Base-by-base conservation (phyloP, 768 basidiomycete species). In the Agaricus sinodeliciosus region DNA sequence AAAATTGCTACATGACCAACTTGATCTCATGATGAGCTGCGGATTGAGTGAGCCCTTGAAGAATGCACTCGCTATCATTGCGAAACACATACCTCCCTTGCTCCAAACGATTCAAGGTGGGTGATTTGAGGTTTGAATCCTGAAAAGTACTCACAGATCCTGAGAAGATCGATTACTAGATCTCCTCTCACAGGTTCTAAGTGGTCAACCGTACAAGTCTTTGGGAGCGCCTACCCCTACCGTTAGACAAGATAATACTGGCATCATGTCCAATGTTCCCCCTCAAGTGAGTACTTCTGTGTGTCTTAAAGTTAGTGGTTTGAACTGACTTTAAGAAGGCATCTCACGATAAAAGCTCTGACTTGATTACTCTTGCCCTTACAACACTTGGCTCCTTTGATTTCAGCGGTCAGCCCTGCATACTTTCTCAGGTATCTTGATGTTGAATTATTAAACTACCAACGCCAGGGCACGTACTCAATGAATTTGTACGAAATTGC, bases 1-100 rank as follows among this genome's bases (percentile, higher is more conserved):
- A 0, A 94, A 95, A 63, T 77, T 95, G 42, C 76, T 99, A 54
- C 96, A 97, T 67, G 96, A 98, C 63, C 89, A 97, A 59, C 80
- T 99, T 28, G 94, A 98, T 65, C 73, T 96, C 39, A 98, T 99
- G 90, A 89, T 99, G 63, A 87, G 85, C 0, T 95, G 88, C 63
- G 95, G 94, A 2, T 69, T 99, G 56, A 94, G 90, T 62, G 93
- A 94, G 57, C 84, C 94, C 11, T 74, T 99, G 36, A 80, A 85
- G 27, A 80, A 87, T 60, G 92, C 95, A 0, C 75, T 99, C 7
- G 80, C 82, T 11, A 87, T 85, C 22, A 92, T 97, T 51, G 87
- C 90, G 0, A 79, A 81, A 55, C 80, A 87, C 61, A 98, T 99
- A 16, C 90, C 90, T 3, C 94, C 96, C 0, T 71, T 99, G 5